Evolutionary conservation across 768 basidiomycete genomes (phyloP).

Genomic region (Leccinum aurantiacum): DNA sequence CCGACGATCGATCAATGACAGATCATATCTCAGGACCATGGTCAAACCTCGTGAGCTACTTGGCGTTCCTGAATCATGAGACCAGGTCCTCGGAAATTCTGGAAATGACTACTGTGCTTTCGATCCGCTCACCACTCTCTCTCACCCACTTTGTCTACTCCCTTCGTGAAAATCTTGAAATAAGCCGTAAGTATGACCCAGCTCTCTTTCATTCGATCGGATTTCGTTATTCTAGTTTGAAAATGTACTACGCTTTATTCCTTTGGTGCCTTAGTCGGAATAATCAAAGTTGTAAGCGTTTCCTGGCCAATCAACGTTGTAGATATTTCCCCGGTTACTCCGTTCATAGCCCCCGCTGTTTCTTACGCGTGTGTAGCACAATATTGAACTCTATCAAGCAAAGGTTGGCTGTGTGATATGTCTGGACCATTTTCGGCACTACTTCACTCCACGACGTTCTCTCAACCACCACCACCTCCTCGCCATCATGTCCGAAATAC

Average conservation of each 20-base stretch:
- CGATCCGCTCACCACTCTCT: constrained; percentile 16
- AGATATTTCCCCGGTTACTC: constrained; percentile 8
- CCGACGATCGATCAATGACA: background rate
- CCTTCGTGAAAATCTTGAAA: background rate
- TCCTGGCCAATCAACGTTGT: constrained; percentile 18
- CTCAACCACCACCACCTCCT: background rate
- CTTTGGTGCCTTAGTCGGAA: constrained; percentile 33
- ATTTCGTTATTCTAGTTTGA: constrained; percentile 18
- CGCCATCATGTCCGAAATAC: constrained; percentile 31
- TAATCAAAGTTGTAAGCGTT: constrained; percentile 25
- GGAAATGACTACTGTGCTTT: constrained; percentile 10
- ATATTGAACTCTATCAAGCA: background rate
- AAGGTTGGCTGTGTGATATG: constrained; percentile 1
- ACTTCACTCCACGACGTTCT: background rate
- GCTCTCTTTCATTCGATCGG: background rate
- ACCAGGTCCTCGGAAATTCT: constrained; percentile 11
- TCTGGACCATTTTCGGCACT: background rate
- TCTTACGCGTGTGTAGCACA: background rate
- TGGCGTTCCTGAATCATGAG: background rate
- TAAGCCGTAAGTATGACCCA: background rate
- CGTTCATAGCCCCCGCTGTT: constrained; percentile 12
- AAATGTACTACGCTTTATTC: constrained; percentile 27
- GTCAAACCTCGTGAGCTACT: background rate
- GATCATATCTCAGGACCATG: background rate
- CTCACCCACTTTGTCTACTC: constrained; percentile 9